Evolutionary conservation across 495 filamentous ascomycete species (phyloP), one percentile per base, ranked within the genome.

Genomic region (Penicillium cataractarum): DNA sequence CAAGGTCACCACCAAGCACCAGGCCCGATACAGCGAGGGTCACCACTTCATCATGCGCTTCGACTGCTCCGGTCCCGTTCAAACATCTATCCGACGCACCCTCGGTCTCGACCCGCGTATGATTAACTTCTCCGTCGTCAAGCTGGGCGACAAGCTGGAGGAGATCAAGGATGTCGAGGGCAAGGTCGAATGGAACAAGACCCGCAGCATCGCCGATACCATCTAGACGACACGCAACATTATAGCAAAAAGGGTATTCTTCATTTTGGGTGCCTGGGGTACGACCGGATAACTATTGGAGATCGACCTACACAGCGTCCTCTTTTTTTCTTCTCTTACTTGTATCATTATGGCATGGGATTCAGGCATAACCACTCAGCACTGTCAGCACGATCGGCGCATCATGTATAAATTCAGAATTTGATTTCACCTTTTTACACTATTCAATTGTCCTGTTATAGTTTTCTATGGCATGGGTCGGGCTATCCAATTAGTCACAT

Each of bases 31-130:
- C 81, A 85, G 84, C 57, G 82, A 84, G 37, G 95, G 96, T 33
- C 93, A 97, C 77, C 96, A 98, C 82, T 99, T 99, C 81, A 87
- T 96, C 71, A 91, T 99, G 92, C 91, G 95, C 62, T 99, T 96
- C 79, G 95, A 99, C 74, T 70, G 88, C 33, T 86, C 85, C 46
- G 83, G 85, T 24, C 62, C 76, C 42, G 89, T 89, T 15, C 94
- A 98, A 78, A 75, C 87, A 46, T 82, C 83, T 46, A 83, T 98
- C 6, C 82, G 86, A 63, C 80, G 87, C 58, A 93, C 90, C 21
- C 78, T 98, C 67, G 82, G 85, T n/a, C 80, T 97, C 69, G 95
- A 99, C 73, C 93, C 96, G 22, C 81, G 95, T 68, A 90, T 97
- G 86, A 90, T 99, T 57, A 85, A 90, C 63, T 91, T 92, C 68